These are phyloP conservation scores for Pythium folliculosum DNA, from an alignment of 352 stramenopile genomes.

Conservation along the genomic window DNA sequence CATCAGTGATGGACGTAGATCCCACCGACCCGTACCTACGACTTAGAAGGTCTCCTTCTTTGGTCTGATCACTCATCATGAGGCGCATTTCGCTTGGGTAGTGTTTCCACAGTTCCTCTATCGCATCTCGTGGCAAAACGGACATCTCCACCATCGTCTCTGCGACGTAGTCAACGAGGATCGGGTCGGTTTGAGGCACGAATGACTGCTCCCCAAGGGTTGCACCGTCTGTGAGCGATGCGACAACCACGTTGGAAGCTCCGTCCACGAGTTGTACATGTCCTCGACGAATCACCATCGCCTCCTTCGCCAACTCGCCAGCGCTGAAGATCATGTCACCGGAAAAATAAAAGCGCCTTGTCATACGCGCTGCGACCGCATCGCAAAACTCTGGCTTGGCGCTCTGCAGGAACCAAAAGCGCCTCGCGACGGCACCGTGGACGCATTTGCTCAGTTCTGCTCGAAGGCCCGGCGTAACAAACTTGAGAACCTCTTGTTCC, in stretches of 20 bases:
- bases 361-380: constrained; percentile 25
- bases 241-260: constrained; percentile 8
- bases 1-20: constrained; percentile 2
- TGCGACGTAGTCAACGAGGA: constrained; percentile 24
- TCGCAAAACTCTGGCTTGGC: constrained; percentile 14
- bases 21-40: constrained; percentile 7
- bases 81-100: constrained; percentile 22
- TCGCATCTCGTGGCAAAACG: constrained; percentile 13
- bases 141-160: constrained; percentile 25
- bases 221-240: constrained; percentile 14
- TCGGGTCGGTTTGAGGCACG: constrained; percentile 15
- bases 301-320: constrained; percentile 19
- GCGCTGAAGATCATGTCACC: constrained; percentile 27
- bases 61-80: constrained; percentile 6
- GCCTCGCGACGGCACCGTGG: constrained; percentile 6
- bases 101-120: constrained; percentile 23
- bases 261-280: constrained; percentile 23
- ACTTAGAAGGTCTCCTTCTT: background rate
- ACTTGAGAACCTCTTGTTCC: constrained; percentile 22
- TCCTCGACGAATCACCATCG: constrained; percentile 32
- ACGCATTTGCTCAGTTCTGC: constrained; percentile 21
- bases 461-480: constrained; percentile 25
- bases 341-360: constrained; percentile 23
- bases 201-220: constrained; percentile 24
- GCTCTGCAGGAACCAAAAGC: constrained; percentile 15